These are phyloP conservation scores for Penicillium sp. DNA, from an alignment of 2,329 filamentous ascomycete genomes.

Conservation along the genomic window DNA sequence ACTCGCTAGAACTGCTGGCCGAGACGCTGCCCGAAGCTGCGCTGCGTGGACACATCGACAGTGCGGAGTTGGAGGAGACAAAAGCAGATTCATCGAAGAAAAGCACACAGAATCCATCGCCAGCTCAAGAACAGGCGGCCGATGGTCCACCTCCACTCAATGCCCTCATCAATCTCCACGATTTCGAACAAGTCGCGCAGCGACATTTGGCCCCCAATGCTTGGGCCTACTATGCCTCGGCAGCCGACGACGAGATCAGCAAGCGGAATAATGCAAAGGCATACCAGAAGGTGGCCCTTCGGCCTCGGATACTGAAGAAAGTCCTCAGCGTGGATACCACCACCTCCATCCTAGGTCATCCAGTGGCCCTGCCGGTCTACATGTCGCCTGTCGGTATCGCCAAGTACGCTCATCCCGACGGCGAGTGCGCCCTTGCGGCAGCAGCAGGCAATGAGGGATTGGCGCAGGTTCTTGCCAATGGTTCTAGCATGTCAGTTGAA, in stretches of 20 bases:
- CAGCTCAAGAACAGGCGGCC: background rate
- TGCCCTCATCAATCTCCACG: conserved; percentile 41
- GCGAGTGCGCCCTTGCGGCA: conserved; percentile 47
- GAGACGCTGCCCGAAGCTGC: conserved; percentile 31
- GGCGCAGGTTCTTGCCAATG: conserved; percentile 43
- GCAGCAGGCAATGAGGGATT: conserved; percentile 44
- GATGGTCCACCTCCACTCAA: conserved; percentile 30
- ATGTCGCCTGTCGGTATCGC: conserved; percentile 50
- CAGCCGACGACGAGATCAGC: conserved; percentile 56
- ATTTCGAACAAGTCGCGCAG: conserved; percentile 44
- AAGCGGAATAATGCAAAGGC: conserved; percentile 47
- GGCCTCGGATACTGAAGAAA: conserved; percentile 52
- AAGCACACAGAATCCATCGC: background rate
- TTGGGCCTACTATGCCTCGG: conserved; percentile 54
- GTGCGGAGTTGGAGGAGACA: conserved; percentile 4
- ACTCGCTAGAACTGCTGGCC: conserved; percentile 34
- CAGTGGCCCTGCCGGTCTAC: conserved; percentile 44
- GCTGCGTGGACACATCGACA: conserved; percentile 32
- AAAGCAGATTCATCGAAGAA: background rate
- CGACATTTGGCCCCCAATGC: conserved; percentile 32
- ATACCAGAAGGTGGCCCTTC: conserved; percentile 52
- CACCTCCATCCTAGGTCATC: conserved; percentile 36
- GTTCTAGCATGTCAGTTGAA: conserved; percentile 47
- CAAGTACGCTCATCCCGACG: conserved; percentile 49
- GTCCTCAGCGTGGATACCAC: conserved; percentile 43